Evolutionary conservation across 163 green algal genomes (phyloP).

Genomic region (Prototheca cutis): DNA sequence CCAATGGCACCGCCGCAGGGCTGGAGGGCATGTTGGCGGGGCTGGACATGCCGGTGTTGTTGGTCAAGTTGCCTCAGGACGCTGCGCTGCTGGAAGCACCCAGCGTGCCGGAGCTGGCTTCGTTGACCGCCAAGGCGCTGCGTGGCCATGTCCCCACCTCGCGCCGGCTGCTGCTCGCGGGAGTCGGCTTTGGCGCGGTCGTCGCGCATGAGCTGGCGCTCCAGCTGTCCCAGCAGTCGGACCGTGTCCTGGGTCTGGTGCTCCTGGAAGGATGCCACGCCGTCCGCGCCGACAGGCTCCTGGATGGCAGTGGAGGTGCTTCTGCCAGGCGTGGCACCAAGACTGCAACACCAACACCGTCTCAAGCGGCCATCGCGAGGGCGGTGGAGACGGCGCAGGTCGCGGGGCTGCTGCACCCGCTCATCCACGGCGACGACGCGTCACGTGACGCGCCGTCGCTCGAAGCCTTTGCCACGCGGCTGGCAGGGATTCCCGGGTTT

Average conservation of each 20-base stretch:
- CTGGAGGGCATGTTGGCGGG: slow-evolving; percentile 17
- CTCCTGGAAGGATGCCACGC: slow-evolving; percentile 42
- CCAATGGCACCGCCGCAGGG: slow-evolving; percentile 20
- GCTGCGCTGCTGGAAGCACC: slow-evolving; percentile 2
- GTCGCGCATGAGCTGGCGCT: slow-evolving; percentile 66
- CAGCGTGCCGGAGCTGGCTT: slow-evolving; percentile 23
- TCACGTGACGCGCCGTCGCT: neutral
- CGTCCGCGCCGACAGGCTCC: slow-evolving; percentile 2
- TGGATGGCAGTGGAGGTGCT: too few relatives aligned
- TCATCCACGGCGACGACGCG: slow-evolving; percentile 9
- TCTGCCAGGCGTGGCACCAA: too few relatives aligned
- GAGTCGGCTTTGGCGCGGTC: slow-evolving; percentile 44
- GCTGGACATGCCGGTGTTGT: slow-evolving; percentile 23
- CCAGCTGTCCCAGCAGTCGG: slow-evolving; percentile 36
- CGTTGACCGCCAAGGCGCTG: slow-evolving; percentile 18
- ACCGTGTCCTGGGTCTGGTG: slow-evolving; percentile 34
- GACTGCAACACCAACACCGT: too few relatives aligned
- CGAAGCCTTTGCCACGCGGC: slow-evolving; percentile 5
- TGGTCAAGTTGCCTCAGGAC: slow-evolving; percentile 18
- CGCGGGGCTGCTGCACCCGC: slow-evolving; percentile 23
- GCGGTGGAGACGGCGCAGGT: slow-evolving; percentile 23
- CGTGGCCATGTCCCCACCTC: slow-evolving; percentile 3
- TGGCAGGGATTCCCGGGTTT: slow-evolving; percentile 16
- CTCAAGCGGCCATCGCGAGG: slow-evolving; percentile 13
- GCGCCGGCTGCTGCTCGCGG: slow-evolving; percentile 21